Evolutionary conservation across 2,329 filamentous ascomycete species (phyloP), one percentile per base, ranked within the genome.

Genomic region (Fusarium bactridioides): DNA sequence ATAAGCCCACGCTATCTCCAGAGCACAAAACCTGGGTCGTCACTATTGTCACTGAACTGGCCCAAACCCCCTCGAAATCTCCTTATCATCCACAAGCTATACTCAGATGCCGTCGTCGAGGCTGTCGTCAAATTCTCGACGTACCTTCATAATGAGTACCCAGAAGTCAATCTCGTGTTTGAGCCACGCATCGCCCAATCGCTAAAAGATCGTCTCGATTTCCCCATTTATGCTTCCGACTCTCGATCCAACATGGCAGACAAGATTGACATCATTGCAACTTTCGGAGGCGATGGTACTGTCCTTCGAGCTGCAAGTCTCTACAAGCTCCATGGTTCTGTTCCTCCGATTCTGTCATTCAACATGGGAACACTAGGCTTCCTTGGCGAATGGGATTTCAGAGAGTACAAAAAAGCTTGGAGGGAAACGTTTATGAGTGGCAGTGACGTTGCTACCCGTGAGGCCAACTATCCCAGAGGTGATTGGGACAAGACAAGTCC

Each of bases 331-430:
- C 91, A 93, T 48, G 86, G 88, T 5, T 90, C 90, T 47, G 95
- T 99, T 0, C 96, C 96, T 1, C 96, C 96, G 0, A 93, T 99
- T 38, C 85, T 99, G 12, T 94, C 94, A 4, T 99, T 99, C 79
- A 97, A 94, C 79, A 98, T 99, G 94, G 96, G 96, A 10, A 97
- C 95, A 0, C 85, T 99, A 2, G 96, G 96, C 0, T 99, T 99
- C 75, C 84, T 99, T 12, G 95, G 95, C 21, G 95, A 98, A 82
- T 99, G 95, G 95, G 97, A 96, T 77, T 98, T 98, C 79, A 86
- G 87, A 11, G 95, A 98, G 77, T 94, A 97, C 83, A 97, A 97
- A 82, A 89, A 93, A 54, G 96, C 96, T 0, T 97, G 97, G 84
- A 87, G 94, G 54, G 94, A 98, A 79, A 94, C 96, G 59, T 98